Evolutionary conservation across 2,329 filamentous ascomycete species (phyloP).

Genomic region (Fusarium kyushuense): DNA sequence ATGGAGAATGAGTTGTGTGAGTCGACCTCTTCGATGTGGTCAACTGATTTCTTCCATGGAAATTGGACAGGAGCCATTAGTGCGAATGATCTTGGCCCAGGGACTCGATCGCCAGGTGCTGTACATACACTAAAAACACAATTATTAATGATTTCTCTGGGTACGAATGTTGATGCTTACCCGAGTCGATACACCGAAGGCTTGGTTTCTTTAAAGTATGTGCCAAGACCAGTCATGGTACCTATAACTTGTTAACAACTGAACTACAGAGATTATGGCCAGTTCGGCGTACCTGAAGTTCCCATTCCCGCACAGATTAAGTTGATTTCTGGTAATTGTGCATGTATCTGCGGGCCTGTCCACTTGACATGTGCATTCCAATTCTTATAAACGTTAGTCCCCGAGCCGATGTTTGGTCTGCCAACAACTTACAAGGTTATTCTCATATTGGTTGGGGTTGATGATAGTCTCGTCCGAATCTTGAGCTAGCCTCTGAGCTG

Average conservation of each 20-base stretch:
- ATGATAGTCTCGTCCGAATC: conserved; percentile 60
- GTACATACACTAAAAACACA: conserved; percentile 65
- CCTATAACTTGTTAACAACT: conserved; percentile 29
- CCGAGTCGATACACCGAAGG: conserved; percentile 59
- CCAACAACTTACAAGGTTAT: conserved; percentile 53
- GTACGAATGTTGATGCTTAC: conserved; percentile 13
- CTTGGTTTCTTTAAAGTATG: conserved; percentile 63
- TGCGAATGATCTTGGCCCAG: conserved; percentile 67
- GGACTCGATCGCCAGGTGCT: conserved; percentile 67
- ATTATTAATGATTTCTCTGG: not conserved
- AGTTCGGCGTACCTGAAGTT: conserved; percentile 60
- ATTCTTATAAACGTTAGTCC: conserved; percentile 52
- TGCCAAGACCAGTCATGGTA: conserved; percentile 63
- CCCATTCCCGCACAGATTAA: conserved; percentile 69
- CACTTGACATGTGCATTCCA: conserved; percentile 67
- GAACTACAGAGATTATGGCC: conserved; percentile 31
- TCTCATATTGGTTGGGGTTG: conserved; percentile 70
- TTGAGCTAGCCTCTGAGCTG: conserved; percentile 57
- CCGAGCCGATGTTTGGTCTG: accelerated
- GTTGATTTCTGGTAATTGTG: conserved; percentile 67
- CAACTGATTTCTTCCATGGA: conserved; percentile 68
- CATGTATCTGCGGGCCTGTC: conserved; percentile 70
- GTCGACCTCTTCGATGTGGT: conserved; percentile 67
- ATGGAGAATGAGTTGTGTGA: conserved; percentile 65
- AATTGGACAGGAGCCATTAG: conserved; percentile 65